Conservation (phyloP, 768 basidiomycete genomes). For the Solioccasus polychromus region DNA sequence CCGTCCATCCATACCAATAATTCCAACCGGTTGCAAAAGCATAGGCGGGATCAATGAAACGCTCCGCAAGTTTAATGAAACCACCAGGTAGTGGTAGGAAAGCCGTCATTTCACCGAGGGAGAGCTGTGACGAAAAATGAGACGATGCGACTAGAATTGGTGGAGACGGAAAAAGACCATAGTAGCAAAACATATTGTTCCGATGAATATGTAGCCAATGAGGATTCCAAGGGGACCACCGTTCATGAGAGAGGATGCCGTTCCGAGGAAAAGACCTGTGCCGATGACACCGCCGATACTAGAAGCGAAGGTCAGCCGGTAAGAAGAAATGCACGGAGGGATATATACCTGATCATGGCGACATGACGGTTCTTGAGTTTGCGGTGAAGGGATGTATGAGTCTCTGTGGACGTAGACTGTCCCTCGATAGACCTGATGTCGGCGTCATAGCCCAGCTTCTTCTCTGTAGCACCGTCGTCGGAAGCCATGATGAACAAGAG, state of each 20-base stretch:
- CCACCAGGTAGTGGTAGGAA: constrained; percentile 45
- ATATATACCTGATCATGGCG: constrained; percentile 33
- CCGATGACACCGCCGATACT: constrained; percentile 41
- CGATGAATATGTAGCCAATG: constrained; percentile 38
- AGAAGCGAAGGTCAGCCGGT: background rate
- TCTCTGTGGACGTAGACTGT: background rate
- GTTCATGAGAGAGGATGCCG: constrained; percentile 32
- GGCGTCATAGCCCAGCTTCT: background rate
- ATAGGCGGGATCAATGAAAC: constrained; percentile 45
- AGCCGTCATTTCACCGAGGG: constrained; percentile 45
- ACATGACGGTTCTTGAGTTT: constrained; percentile 34
- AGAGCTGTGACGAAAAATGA: constrained; percentile 18
- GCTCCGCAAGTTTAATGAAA: constrained; percentile 45
- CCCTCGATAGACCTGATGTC: constrained; percentile 11
- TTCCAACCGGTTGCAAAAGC: constrained; percentile 45
- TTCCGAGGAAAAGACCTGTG: constrained; percentile 37
- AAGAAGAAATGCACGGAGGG: background rate
- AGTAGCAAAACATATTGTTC: constrained; percentile 36
- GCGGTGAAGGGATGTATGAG: constrained; percentile 20
- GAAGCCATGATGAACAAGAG: constrained; percentile 9
- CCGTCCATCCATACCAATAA: constrained; percentile 41
- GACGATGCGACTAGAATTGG: background rate
- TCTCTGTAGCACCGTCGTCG: constrained; percentile 1
- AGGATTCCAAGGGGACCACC: constrained; percentile 50
- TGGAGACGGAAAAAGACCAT: constrained; percentile 27